Base-by-base conservation (phyloP, 1,284 basidiomycete species). In the Jaminaea rosea region DNA sequence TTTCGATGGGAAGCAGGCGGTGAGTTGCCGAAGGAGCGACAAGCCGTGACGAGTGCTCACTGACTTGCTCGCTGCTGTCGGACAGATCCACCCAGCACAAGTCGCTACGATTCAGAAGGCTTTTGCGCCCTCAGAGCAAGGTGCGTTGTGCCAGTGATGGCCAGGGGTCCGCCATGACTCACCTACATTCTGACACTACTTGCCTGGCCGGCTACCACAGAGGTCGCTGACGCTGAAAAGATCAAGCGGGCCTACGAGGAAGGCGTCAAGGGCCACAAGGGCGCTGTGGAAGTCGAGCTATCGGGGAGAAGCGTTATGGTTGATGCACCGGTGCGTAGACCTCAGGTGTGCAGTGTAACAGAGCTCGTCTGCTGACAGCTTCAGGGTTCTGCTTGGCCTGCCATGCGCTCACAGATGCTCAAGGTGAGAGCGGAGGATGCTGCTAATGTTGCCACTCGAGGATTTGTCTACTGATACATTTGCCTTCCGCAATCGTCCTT, bases 251-350 rank as follows among this genome's bases (percentile, higher is more conserved):
- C 63, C 7, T 80, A 82, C 8, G 75, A 81, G 10, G 29, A 56
- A 46, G 76, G 76, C 1, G 65, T 75, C 36, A 69, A 77, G 1
- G 71, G 71, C 1, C 58, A 74, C 31, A 78, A 76, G 48, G 85
- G 85, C 3, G 85, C 85, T 1, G 82, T 83, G 49, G 82, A 82
- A 0, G 77, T 87, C 23, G 78, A 83, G 13, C 67, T 64, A 46
- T 73, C 77, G 27, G 67, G 69, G 0, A 82, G 82, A 26, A 82
- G 81, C 11, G 55, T 68, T 19, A 76, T 76, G 44, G 88, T 96
- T 47, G 91, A 96, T 74, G 87, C 87, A 6, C 89, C 90, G 0
- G 87, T 93, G 84, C 79, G 91, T 52, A 87, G n/a, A n/a, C n/a
- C n/a, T 50, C 32, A 26, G 53, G 50, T 8, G 11, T 27, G 1